A percentile compares a stretch with the other conserved stretches of the same genome.
These are phyloP conservation scores for Euphorbia lathyris DNA, from an alignment of 345 rosid genomes.

Conservation along the genomic window DNA sequence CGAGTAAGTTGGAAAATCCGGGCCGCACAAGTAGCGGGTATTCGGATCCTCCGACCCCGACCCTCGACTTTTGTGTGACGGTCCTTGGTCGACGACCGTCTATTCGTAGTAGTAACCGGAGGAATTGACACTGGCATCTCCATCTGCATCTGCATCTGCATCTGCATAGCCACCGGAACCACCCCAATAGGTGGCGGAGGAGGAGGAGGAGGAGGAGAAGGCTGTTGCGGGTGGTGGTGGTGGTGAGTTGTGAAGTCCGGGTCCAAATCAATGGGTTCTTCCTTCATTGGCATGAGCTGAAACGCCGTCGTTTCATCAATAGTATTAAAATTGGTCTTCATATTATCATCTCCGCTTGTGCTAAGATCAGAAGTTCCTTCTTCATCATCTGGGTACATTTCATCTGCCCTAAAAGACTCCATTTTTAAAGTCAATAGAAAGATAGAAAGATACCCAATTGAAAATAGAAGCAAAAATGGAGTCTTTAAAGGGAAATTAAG, in stretches of 20 bases:
- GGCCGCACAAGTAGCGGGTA: slow-evolving; percentile 55
- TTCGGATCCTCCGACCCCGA: slow-evolving; percentile 56
- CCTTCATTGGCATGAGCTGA: slow-evolving; percentile 35
- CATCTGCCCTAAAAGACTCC: slow-evolving; percentile 7
- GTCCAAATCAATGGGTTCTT: slow-evolving; percentile 37
- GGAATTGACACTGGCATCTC: slow-evolving; percentile 17
- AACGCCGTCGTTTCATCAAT: slow-evolving; percentile 20
- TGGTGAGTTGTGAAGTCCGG: slow-evolving; percentile 15
- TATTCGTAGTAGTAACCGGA: slow-evolving; percentile 9
- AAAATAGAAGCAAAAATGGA: background rate
- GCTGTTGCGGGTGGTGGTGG: slow-evolving; percentile 1
- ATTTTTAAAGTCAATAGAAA: background rate
- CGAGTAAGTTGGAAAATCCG: slow-evolving; percentile 47
- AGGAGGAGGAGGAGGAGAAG: too few relatives aligned
- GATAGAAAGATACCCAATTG: background rate
- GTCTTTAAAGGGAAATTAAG: background rate
- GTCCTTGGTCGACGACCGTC: slow-evolving; percentile 50
- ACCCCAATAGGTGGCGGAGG: slow-evolving; percentile 14
- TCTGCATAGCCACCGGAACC: slow-evolving; percentile 30
- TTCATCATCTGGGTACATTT: slow-evolving; percentile 30
- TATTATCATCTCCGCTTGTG: slow-evolving; percentile 22
- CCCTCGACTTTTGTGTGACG: slow-evolving; percentile 60
- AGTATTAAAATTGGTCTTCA: background rate
- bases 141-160: slow-evolving; percentile 14
- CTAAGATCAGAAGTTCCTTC: slow-evolving; percentile 41